These are phyloP conservation scores for Nidula niveotomentosa DNA, from an alignment of 1,284 basidiomycete genomes.

Conservation along the genomic window DNA sequence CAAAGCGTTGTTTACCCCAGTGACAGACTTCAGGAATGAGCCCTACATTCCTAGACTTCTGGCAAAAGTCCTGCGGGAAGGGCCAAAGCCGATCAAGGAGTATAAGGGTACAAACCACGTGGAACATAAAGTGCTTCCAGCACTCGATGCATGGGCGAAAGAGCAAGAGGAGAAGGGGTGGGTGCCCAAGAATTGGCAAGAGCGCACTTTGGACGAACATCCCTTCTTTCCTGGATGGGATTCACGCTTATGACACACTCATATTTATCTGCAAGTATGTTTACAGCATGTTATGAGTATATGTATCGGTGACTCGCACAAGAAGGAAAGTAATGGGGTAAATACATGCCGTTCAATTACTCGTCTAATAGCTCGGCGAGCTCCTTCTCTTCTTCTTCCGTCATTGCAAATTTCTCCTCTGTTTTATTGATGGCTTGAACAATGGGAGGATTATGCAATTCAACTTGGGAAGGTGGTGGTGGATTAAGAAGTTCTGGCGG, in stretches of 20 bases:
- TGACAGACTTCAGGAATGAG: constrained; percentile 38
- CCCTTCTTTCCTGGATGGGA: constrained; percentile 50
- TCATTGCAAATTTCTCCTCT: constrained; percentile 37
- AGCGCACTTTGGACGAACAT: constrained; percentile 44
- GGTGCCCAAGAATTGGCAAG: constrained; percentile 45
- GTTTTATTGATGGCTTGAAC: not conserved
- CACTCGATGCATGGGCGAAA: constrained; percentile 39
- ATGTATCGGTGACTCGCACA: not conserved
- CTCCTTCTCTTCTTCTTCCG: constrained; percentile 80
- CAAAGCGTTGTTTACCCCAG: constrained; percentile 50
- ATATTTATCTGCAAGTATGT: not conserved
- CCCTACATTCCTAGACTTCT: constrained; percentile 45
- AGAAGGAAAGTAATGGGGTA: too few relatives aligned
- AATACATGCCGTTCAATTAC: not conserved
- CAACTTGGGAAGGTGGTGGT: constrained; percentile 23
- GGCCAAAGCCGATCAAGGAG: constrained; percentile 33
- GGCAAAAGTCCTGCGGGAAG: constrained; percentile 37
- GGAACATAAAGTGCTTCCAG: constrained; percentile 43
- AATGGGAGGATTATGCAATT: constrained; percentile 10
- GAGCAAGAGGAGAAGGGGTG: constrained; percentile 45
- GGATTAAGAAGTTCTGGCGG: constrained; percentile 50
- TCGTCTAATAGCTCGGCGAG: constrained; percentile 74
- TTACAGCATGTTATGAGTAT: too few relatives aligned
- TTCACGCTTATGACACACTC: not conserved
- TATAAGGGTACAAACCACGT: constrained; percentile 43